Evolutionary conservation across 805 yeast genomes (phyloP), one percentile per base, ranked within the genome.

Genomic region (Grigorovia transvaalensis): DNA sequence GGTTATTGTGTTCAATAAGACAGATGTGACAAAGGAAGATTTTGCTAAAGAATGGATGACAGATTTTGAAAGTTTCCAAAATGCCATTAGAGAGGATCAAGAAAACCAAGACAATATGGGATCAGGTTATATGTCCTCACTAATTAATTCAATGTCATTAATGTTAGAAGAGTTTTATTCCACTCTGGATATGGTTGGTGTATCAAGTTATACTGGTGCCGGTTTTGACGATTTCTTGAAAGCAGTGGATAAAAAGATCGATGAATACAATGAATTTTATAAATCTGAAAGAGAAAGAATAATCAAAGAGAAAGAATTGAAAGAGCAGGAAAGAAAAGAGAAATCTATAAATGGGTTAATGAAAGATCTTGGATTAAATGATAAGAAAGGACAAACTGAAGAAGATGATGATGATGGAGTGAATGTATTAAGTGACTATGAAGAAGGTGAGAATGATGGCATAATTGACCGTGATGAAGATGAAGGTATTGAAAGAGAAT

Each of bases 41-140:
- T 89, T 90, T 71, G 97, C 96, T 20, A 82, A 81, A 63, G 95
- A 88, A 58, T 93, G 99, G 99, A 88, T 93, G 97, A 79, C 84
- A 1, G 99, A 93, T 70, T 93, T 93, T 67, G 97, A 91, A 67
- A 75, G 81, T 15, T 93, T 93, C 74, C 98, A 91, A 68, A 71
- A 69, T 20, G 95, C 95, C 1, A 71, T 91, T 51, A 75, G 76
- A 56, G 74, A 75, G 35, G 85, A 84, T 64, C 81, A 81, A 54
- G 89, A 85, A 47, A 69, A 78, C 48, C 84, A 79, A 57, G 80
- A 81, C 19, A 20, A 20, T 19, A 74, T 72, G 43, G 71, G 71
- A 5, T 82, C 91, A 2, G 96, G 96, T 2, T 93, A 93, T 68
- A 93, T 93, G 99, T 80, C 87, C 50, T 88, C 96, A 1, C 73